phyloP scores from a whole-genome alignment of 441 rosid species.

The Viola pubescens region DNA sequence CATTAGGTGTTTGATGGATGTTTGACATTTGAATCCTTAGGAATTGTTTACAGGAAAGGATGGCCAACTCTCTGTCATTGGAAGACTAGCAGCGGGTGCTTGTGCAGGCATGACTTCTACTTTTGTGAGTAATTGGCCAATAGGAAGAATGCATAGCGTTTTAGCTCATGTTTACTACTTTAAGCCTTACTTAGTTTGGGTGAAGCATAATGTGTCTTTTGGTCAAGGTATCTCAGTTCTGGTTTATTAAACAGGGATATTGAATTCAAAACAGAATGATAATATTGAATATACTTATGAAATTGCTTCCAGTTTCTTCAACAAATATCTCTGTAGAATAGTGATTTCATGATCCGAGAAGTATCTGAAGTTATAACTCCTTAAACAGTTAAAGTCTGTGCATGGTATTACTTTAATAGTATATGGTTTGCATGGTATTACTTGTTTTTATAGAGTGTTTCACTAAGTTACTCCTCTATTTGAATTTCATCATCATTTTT shows the following conservation, averaged over 20 bases:
- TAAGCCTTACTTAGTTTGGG: too few species aligned
- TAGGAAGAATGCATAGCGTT: constrained; percentile 5
- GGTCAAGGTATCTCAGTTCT: too few species aligned
- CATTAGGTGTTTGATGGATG: constrained; percentile 12
- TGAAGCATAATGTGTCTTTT: too few species aligned
- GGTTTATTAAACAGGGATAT: too few species aligned
- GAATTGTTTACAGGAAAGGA: constrained; percentile 78
- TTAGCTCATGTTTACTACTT: neutral
- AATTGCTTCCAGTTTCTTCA: constrained; percentile 8
- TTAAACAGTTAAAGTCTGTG: neutral
- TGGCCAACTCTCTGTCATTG: constrained; percentile 73
- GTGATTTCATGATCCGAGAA: neutral
- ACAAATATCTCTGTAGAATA: neutral
- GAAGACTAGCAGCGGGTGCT: constrained; percentile 96
- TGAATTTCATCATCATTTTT: constrained; percentile 4
- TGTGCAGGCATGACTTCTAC: constrained; percentile 99
- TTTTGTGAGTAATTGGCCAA: constrained; percentile 45
- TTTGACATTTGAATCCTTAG: constrained; percentile 32
- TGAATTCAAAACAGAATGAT: too few species aligned
- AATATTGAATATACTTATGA: too few species aligned
- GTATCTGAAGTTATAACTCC: neutral
- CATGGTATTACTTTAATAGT: neutral
- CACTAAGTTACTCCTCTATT: neutral
- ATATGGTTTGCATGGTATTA: too few species aligned
- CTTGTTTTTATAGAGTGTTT: neutral